These are phyloP conservation scores for Candida caryicola DNA, from an alignment of 805 yeast genomes.

Conservation along the genomic window DNA sequence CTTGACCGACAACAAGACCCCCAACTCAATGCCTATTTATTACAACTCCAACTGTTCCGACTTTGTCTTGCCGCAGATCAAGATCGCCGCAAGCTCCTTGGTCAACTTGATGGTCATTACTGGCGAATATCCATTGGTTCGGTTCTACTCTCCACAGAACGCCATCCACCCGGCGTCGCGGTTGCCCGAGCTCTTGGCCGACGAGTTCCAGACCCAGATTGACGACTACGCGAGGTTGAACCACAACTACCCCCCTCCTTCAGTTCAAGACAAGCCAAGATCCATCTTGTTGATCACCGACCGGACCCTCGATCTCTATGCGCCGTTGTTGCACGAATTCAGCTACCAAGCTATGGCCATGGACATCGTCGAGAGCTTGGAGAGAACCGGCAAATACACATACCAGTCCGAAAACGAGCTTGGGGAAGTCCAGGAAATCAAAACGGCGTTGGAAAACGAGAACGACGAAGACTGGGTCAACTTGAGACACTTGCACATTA, in stretches of 20 bases:
- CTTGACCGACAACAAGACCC: constrained; percentile 52
- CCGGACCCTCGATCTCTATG: constrained; percentile 76
- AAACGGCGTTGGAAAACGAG: constrained; percentile 47
- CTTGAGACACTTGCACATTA: constrained; percentile 70
- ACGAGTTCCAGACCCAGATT: constrained; percentile 62
- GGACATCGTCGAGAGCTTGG: constrained; percentile 55
- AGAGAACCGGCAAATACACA: constrained; percentile 42
- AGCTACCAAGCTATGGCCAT: constrained; percentile 89
- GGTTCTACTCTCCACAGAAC: constrained; percentile 61
- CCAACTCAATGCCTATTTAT: constrained; percentile 66
- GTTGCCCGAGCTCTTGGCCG: constrained; percentile 69
- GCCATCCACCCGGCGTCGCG: constrained; percentile 52
- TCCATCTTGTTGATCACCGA: constrained; percentile 76
- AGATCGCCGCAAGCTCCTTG: constrained; percentile 59
- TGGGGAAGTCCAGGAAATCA: constrained; percentile 30
- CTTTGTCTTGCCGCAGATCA: constrained; percentile 56
- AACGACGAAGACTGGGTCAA: constrained; percentile 74
- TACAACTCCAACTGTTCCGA: constrained; percentile 65
- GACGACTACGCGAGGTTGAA: constrained; percentile 74
- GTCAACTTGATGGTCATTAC: constrained; percentile 72
- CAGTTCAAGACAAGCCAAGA: constrained; percentile 54
- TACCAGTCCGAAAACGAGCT: constrained; percentile 57
- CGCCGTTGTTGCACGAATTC: constrained; percentile 87
- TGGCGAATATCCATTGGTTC: constrained; percentile 84
- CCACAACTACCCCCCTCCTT: constrained; percentile 60